Evolutionary conservation across 768 basidiomycete species (phyloP), one percentile per base, ranked within the genome.

Genomic region (Obba rivulosa): DNA sequence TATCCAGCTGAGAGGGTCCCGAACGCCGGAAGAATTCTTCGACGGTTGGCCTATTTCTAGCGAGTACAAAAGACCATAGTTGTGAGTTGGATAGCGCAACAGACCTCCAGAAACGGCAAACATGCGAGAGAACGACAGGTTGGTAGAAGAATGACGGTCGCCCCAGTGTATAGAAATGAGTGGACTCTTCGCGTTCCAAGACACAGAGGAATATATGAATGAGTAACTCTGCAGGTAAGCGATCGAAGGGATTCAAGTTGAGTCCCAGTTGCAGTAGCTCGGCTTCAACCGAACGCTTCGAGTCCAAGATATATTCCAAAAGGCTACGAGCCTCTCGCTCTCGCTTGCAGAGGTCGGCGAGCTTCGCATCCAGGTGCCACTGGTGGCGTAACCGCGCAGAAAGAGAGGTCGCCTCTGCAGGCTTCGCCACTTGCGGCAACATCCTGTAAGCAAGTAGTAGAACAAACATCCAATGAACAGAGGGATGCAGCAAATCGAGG

Each of bases 81-180:
- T 54, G 46, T 3, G 77, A 66, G 5, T 71, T 72, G 16, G 59
- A 53, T 18, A 80, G 62, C 4, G 71, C 69, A 23, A 78, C 61
- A 23, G 54, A 57, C 14, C 79, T 73, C 79, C 79, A 81, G 49
- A 65, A 66, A 41, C 62, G 67, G 56, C 72, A 79, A 23, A 78
- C 74, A 46, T 78, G 77, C 0, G 76, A 40, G 8, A 48, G 16
- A 10, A 23, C 31, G 24, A 48, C 4, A 8, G 46, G 46, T 8
- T 39, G 46, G 13, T 20, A 5, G n/a, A 22, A 31, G 17, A 41
- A 16, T 9, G 11, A 25, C 7, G 11, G 24, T 14, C 13, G 39
- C 22, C 17, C 14, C 13, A 31, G 28, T 16, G 28, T 13, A 31
- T 31, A 5, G 7, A 14, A 16, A 13, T 22, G 16, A 8, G 20